These are phyloP conservation scores for Parvularia atlantis DNA, from an alignment of 78 protist species.

Conservation along the genomic window DNA sequence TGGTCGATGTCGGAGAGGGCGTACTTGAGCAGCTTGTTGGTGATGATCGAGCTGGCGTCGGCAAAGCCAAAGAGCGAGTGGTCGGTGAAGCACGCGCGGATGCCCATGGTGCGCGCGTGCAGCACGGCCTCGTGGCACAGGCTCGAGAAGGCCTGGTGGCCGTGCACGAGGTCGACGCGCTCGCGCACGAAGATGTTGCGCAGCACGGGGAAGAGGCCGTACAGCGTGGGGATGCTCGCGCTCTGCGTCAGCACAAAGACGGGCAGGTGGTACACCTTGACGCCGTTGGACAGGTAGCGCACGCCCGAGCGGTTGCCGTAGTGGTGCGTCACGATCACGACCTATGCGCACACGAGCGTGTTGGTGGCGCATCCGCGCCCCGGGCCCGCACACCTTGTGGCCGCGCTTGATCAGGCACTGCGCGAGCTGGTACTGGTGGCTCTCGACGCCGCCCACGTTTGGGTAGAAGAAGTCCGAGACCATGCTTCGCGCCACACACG, in stretches of 20 bases:
- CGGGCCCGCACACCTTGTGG: conserved; percentile 37
- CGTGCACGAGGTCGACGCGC: conserved; percentile 80
- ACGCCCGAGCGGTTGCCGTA: conserved; percentile 79
- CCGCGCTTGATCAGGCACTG: conserved; percentile 70
- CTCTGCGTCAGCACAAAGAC: not conserved
- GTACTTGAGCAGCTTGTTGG: conserved; percentile 73
- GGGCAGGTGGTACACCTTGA: conserved; percentile 89
- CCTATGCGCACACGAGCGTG: conserved; percentile 24
- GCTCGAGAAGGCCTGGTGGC: conserved; percentile 89
- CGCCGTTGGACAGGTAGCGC: conserved; percentile 70
- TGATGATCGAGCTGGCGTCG: conserved; percentile 58
- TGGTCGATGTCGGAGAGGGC: conserved; percentile 64
- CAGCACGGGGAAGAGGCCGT: conserved; percentile 51
- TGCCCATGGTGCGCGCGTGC: conserved; percentile 78
- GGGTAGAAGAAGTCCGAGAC: conserved; percentile 95
- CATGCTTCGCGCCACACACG: conserved; percentile 16
- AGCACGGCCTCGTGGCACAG: conserved; percentile 80
- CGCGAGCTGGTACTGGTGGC: conserved; percentile 76
- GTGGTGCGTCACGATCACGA: conserved; percentile 76
- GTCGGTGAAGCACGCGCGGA: conserved; percentile 78
- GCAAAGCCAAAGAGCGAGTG: conserved; percentile 93
- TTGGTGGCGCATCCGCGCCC: too few relatives aligned
- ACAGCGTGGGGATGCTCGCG: conserved; percentile 68
- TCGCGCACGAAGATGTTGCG: conserved; percentile 82
- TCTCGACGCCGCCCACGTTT: conserved; percentile 90